phyloP scores from a whole-genome alignment of 1,284 basidiomycete genomes.

The Puccinia coronata region DNA sequence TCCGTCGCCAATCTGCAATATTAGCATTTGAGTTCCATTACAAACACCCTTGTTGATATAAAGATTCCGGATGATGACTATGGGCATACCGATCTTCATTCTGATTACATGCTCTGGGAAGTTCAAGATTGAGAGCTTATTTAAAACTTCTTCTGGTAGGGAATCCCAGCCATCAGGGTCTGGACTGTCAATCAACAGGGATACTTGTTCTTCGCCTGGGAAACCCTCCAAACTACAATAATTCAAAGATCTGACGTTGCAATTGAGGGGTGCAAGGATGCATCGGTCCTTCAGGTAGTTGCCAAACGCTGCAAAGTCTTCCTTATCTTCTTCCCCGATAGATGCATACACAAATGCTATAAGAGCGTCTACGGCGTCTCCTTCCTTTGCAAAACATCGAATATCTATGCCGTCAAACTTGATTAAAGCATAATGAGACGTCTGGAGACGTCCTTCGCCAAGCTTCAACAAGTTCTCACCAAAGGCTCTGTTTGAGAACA shows the following conservation, averaged over 20 bases:
- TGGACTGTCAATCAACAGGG: not conserved
- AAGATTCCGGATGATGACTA: slow-evolving; percentile 60
- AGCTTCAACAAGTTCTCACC: not conserved
- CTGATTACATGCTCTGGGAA: not conserved
- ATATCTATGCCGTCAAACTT: too few species aligned
- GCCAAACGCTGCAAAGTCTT: not conserved
- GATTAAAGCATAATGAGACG: too few species aligned
- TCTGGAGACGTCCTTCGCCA: not conserved
- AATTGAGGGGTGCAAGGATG: slow-evolving; percentile 12
- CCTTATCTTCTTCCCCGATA: too few species aligned
- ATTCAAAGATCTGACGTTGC: not conserved
- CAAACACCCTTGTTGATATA: slow-evolving; percentile 58
- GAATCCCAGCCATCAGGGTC: not conserved
- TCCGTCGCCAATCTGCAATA: not conserved
- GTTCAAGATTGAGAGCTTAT: not conserved
- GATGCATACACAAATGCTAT: too few species aligned
- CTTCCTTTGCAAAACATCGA: too few species aligned
- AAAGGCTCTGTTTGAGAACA: not conserved
- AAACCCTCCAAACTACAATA: not conserved
- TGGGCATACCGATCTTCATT: slow-evolving; percentile 54
- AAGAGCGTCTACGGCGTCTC: too few species aligned
- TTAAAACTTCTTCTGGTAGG: not conserved
- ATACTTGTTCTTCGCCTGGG: not conserved
- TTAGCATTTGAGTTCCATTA: slow-evolving; percentile 59
- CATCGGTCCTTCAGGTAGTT: not conserved